Percentiles rank a stretch among this genome's conserved stretches.
These are phyloP conservation scores for Cupressus sempervirens DNA, from an alignment of 75 land plant species.

Conservation along the genomic window DNA sequence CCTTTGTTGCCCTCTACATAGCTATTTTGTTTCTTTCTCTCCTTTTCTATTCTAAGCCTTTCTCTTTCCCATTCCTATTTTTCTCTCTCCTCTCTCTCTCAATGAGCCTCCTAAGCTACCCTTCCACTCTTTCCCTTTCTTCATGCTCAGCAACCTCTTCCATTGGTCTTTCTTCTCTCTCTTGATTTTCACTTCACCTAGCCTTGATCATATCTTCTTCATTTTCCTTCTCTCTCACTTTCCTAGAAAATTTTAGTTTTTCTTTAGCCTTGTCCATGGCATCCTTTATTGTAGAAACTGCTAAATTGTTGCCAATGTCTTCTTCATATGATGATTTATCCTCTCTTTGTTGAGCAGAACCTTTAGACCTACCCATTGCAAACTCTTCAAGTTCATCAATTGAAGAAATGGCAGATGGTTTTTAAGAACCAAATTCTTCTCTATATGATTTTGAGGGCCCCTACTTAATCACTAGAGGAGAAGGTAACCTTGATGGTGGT, in stretches of 20 bases:
- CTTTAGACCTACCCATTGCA: constrained; percentile 44
- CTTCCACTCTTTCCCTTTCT: constrained; percentile 37
- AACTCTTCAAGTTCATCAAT: constrained; percentile 73
- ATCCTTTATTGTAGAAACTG: constrained; percentile 85
- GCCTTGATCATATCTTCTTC: constrained; percentile 38
- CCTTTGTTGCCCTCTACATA: constrained; percentile 45
- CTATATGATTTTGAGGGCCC: constrained; percentile 23
- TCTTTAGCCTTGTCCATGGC: constrained; percentile 83
- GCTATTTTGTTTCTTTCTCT: constrained; percentile 26
- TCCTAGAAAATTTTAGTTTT: constrained; percentile 68
- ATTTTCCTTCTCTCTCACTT: constrained; percentile 43
- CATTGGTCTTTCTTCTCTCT: constrained; percentile 34
- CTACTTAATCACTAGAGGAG: constrained; percentile 34
- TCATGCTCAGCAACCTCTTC: constrained; percentile 35
- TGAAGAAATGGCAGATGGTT: constrained; percentile 24
- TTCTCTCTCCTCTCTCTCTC: constrained; percentile 47
- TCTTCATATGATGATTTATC: constrained; percentile 39
- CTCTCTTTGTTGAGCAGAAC: constrained; percentile 23
- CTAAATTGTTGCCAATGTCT: constrained; percentile 29
- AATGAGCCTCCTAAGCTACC: constrained; percentile 24
- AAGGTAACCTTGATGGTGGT: constrained; percentile 97
- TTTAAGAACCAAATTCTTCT: constrained; percentile 15
- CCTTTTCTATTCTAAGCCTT: constrained; percentile 29
- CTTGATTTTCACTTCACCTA: constrained; percentile 28
- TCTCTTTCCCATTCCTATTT: constrained; percentile 15